Evolutionary conservation across 2,329 filamentous ascomycete genomes (phyloP), one percentile per base, ranked within the genome.

Genomic region (Salinomyces thailandicus): DNA sequence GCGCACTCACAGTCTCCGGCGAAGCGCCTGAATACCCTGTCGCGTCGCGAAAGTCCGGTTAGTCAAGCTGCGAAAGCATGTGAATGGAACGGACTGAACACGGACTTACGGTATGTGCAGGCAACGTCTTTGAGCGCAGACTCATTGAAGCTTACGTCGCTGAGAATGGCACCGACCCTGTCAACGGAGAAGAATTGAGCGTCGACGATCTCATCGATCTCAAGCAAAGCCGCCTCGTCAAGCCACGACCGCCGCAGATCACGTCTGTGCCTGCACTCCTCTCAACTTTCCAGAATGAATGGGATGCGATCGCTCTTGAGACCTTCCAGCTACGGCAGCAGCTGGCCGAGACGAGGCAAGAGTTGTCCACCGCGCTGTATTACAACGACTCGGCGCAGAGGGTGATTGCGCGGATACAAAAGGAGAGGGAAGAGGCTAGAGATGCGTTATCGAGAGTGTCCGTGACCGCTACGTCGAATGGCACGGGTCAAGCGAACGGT

Each of bases 311-410:
- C 30, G 85, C 89, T 9, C 69, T 96, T 22, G 91, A 98, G 65
- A 84, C 85, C 34, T 95, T 86, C 61, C 91, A 85, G 49, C 67
- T 96, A 42, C 81, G 84, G 64, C 84, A 95, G 61, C 85, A 94
- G 57, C 70, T 98, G 44, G 73, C 81, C 35, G 84, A 93, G 58
- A 93, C 87, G 28, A 73, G 89, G 47, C 87, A 95, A 64, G 91
- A 98, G 67, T 75, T 98, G 38, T 85, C 85, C 38, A 91, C 85
- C 1, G 85, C 91, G 0, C 71, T 98, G 16, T 98, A 98, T 63
- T 89, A 96, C 64, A 85, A 96, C 52, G 91, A 98, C 69, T 89
- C 91, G 2, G 91, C 91, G n/a, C 79, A 93, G 33, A 75, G 91
- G 45, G 91, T 98, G 33, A 94, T 98, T 62, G 86, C 86, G 47